Conservation (phyloP, 805 yeast genomes). For the Yarrowia porcina region DNA sequence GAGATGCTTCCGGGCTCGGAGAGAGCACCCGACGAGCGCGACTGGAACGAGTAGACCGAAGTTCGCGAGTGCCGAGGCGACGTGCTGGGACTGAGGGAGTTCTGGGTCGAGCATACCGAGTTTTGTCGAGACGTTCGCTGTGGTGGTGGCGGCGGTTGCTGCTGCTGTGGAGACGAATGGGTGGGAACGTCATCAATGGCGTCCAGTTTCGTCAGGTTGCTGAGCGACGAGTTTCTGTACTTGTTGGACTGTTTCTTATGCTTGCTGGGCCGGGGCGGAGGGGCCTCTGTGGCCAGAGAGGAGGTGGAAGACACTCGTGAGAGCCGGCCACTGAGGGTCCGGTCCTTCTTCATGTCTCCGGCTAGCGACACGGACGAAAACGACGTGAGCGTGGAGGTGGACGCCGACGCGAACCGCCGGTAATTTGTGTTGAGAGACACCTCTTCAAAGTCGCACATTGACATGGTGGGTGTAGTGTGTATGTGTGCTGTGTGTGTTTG, state of each 20-base stretch:
- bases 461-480: not conserved
- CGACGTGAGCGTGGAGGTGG: slow-evolving; percentile 6
- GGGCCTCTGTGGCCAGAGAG: not conserved
- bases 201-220: not conserved
- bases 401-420: slow-evolving; percentile 8
- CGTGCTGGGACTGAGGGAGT: not conserved
- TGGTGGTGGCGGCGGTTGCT: not conserved
- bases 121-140: not conserved
- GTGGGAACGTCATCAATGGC: slow-evolving; percentile 9
- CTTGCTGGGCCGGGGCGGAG: not conserved
- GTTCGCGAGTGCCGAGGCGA: slow-evolving; percentile 14
- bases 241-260: not conserved
- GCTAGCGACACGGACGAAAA: not conserved
- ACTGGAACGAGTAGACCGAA: slow-evolving; percentile 21
- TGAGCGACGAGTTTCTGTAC: slow-evolving; percentile 17
- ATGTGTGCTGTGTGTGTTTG: not conserved
- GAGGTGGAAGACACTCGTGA: not conserved
- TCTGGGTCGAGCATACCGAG: not conserved
- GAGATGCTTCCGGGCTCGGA: not conserved
- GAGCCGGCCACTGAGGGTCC: not conserved
- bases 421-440: slow-evolving; percentile 22
- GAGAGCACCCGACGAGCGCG: slow-evolving; percentile 9
- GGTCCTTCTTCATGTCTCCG: not conserved
- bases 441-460: slow-evolving; percentile 23
- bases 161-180: not conserved